Base-by-base conservation (phyloP, 352 stramenopile species). In the Phytophthora melonis region DNA sequence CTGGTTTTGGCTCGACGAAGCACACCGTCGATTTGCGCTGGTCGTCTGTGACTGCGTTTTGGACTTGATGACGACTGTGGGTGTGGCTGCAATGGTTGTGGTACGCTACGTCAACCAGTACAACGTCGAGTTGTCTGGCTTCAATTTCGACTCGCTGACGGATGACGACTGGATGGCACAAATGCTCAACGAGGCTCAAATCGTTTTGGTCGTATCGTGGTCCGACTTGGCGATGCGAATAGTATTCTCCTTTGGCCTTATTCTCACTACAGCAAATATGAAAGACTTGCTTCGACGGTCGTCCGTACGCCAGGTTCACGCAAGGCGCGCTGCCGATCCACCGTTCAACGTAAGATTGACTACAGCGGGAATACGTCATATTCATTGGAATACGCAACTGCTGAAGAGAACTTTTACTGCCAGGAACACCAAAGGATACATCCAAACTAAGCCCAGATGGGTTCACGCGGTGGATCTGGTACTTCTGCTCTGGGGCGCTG, bases 201-300 rank as follows among this genome's bases (percentile, higher is more conserved):
- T 79, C 7, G 19, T 80, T 3, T 41, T 80, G 2, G 72, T 83
- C 0, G 45, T 63, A 7, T 83, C 76, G 3, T 83, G 69, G 72
- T 25, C 47, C 2, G 76, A 80, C 56, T 23, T 83, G 1, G 21
- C 34, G 3, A 71, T 21, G 4, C 72, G 66, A 5, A 19, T 76
- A 0, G 10, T 79, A 5, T 76, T 79, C 30, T 59, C 72, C 1
- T 14, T 83, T 6, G 62, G 73, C 5, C 50, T 79, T 2, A 58
- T 74, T 32, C 43, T 66, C 1, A 69, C 56, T 11, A 67, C 68
- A 4, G 45, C 47, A 13, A 68, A 66, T 13, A 72, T 80, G 62
- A 73, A 78, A 50, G 53, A 59, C 0, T 49, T 83, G 3, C 19
- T 83, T 14, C 53, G 9, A 18, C 56, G 23, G 0, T 11, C 8